phyloP scores from a whole-genome alignment of 192 early-diverging fungal genomes.

The Entomortierella parvispora region DNA sequence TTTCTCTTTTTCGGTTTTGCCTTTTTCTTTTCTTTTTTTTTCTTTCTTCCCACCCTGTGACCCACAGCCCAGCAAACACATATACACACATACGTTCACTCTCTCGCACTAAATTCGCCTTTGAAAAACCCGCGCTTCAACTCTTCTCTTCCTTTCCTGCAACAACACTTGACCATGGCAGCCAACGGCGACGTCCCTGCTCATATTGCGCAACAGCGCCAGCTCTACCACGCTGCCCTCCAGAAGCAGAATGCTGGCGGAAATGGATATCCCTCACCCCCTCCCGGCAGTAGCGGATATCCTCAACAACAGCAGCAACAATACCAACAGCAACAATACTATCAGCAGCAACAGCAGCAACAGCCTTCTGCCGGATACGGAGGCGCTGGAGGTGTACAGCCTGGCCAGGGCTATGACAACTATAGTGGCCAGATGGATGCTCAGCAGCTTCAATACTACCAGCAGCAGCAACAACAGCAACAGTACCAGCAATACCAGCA shows the following conservation, averaged over 20 bases:
- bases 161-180: constrained; percentile 12
- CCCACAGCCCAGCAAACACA: not conserved
- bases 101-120: too few species aligned
- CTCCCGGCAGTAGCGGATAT: constrained; percentile 13
- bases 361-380: not conserved
- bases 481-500: constrained; percentile 21
- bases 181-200: constrained; percentile 33
- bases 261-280: constrained; percentile 5
- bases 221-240: constrained; percentile 32
- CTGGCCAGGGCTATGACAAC: constrained; percentile 1
- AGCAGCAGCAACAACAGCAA: constrained; percentile 25
- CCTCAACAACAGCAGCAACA: constrained; percentile 16
- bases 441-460: constrained; percentile 26
- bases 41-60: not conserved
- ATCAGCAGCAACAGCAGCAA: constrained; percentile 15
- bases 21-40: not conserved
- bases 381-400: constrained; percentile 3
- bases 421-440: constrained; percentile 6
- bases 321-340: constrained; percentile 19
- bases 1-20: not conserved
- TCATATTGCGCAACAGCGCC: constrained; percentile 38
- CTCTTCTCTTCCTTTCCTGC: not conserved
- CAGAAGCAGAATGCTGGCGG: constrained; percentile 41
- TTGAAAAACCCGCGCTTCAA: too few species aligned
- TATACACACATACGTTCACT: not conserved